Evolutionary conservation across 2,329 filamentous ascomycete genomes (phyloP).

Genomic region (Claviceps purpurea): DNA sequence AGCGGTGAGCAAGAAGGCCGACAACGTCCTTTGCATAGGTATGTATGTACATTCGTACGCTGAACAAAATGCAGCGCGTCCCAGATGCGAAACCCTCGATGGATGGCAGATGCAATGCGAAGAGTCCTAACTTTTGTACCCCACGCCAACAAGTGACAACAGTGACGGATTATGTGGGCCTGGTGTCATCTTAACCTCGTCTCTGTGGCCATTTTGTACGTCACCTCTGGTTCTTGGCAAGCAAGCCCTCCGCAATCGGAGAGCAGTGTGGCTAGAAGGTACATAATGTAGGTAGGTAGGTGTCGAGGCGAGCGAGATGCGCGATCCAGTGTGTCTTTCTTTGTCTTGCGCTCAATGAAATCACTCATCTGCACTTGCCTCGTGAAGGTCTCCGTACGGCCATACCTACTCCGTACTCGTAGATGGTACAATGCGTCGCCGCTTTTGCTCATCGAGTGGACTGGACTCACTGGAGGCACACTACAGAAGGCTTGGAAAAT

Average conservation of each 20-base stretch:
- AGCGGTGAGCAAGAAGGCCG: too few species aligned
- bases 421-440: background rate
- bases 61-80: too few species aligned
- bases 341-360: background rate
- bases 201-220: background rate
- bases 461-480: background rate
- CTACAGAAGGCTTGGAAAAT: background rate
- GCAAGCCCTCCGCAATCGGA: background rate
- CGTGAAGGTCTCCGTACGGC: too few species aligned
- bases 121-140: too few species aligned
- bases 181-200: background rate
- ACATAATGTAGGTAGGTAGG: background rate
- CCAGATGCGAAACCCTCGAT: too few species aligned
- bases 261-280: background rate
- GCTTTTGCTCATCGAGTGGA: background rate
- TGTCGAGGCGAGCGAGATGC: background rate
- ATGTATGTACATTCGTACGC: too few species aligned
- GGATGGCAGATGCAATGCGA: too few species aligned
- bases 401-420: background rate
- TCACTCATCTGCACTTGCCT: background rate
- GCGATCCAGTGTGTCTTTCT: background rate
- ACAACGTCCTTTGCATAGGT: too few species aligned
- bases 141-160: background rate
- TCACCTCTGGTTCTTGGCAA: background rate
- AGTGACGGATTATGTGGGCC: background rate